Conservation (phyloP, 257 asterid species). For the Nyctanthes arbortristis region DNA sequence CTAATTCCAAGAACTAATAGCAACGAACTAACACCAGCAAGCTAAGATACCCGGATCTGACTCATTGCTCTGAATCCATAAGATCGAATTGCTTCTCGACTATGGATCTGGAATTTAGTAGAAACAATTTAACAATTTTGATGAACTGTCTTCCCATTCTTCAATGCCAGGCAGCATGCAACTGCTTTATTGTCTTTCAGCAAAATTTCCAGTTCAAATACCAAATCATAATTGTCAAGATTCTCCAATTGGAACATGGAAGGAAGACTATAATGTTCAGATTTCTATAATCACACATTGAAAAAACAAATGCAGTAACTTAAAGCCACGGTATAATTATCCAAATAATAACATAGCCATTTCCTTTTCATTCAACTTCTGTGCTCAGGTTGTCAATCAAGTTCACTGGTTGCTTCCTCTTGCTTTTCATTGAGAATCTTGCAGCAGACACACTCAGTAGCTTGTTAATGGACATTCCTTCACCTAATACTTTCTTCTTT, state of each 20-base stretch:
- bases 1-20: background rate
- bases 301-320: no score
- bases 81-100: background rate
- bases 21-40: background rate
- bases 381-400: constrained; percentile 17
- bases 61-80: background rate
- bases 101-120: background rate
- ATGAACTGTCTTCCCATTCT: background rate
- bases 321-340: background rate
- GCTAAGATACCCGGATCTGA: background rate
- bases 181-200: background rate
- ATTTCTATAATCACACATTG: no score
- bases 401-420: constrained; percentile 27
- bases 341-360: background rate
- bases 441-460: constrained; percentile 75
- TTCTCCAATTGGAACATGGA: background rate
- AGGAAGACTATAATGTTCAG: background rate
- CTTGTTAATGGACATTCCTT: constrained; percentile 84
- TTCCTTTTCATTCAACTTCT: constrained; percentile 26
- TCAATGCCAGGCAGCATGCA: background rate
- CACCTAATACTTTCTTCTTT: constrained; percentile 56
- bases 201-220: background rate
- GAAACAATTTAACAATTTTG: background rate
- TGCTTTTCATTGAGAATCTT: constrained; percentile 54
- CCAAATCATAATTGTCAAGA: background rate